Evolutionary conservation across 441 rosid genomes (phyloP).

Genomic region (Metrosideros polymorpha): DNA sequence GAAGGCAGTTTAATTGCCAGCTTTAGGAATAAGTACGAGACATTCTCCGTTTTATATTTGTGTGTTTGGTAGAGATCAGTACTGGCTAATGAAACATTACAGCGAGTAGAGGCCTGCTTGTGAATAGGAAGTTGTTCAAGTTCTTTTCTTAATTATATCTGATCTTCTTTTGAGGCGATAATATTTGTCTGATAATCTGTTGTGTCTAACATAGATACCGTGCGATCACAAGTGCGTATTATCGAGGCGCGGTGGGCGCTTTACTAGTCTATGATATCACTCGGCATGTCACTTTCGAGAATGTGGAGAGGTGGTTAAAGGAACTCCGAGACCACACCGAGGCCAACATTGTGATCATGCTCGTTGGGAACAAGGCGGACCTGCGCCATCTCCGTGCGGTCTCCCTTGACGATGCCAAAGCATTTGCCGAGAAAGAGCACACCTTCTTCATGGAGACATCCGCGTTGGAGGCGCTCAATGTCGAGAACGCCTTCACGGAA

Average conservation of each 20-base stretch:
- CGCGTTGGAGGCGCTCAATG: conserved; percentile 58
- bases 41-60: background rate
- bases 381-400: conserved; percentile 60
- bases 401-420: conserved; percentile 38
- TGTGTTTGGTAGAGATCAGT: background rate
- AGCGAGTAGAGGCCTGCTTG: background rate
- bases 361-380: conserved; percentile 66
- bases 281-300: conserved; percentile 54
- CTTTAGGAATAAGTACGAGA: background rate
- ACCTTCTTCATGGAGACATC: conserved; percentile 66
- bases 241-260: conserved; percentile 65
- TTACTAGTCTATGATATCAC: conserved; percentile 56
- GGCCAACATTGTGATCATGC: conserved; percentile 60
- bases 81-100: background rate
- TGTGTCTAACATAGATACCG: conserved; percentile 31
- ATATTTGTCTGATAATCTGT: background rate
- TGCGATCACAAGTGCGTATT: conserved; percentile 68
- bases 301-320: conserved; percentile 61
- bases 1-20: background rate
- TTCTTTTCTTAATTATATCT: background rate
- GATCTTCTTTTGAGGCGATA: background rate
- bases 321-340: conserved; percentile 68
- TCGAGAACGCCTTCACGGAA: conserved; percentile 52
- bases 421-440: conserved; percentile 46
- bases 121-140: background rate